Percentiles rank a stretch among this genome's conserved stretches.
phyloP scores from a whole-genome alignment of 2,329 filamentous ascomycete species.

The Paraphaeosphaeria minitans region DNA sequence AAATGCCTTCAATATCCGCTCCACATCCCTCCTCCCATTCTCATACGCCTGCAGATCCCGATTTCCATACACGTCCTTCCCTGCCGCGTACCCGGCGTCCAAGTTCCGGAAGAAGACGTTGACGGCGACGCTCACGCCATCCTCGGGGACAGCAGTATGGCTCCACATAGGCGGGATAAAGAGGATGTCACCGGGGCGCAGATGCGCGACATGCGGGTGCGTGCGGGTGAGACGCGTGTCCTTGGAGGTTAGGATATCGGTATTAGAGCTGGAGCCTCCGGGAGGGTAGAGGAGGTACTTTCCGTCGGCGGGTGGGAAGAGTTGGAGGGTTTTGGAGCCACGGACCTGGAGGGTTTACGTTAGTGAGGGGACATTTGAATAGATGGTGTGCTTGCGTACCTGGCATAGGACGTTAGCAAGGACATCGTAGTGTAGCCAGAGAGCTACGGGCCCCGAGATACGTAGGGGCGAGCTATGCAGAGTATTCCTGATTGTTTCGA shows the following conservation, averaged over 20 bases:
- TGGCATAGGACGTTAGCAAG: slow-evolving; percentile 89
- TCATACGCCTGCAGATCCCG: slow-evolving; percentile 84
- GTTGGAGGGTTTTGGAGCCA: slow-evolving; percentile 72
- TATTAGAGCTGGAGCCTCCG: slow-evolving; percentile 78
- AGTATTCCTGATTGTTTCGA: slow-evolving; percentile 64
- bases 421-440: slow-evolving; percentile 93
- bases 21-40: slow-evolving; percentile 74
- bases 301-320: slow-evolving; percentile 81
- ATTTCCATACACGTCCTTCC: slow-evolving; percentile 87
- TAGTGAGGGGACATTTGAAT: not conserved
- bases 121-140: slow-evolving; percentile 72
- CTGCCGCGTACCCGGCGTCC: slow-evolving; percentile 69
- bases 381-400: not conserved
- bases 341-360: slow-evolving; percentile 50
- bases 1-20: slow-evolving; percentile 69
- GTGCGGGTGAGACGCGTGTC: slow-evolving; percentile 40
- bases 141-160: slow-evolving; percentile 68
- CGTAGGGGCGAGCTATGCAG: slow-evolving; percentile 79
- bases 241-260: slow-evolving; percentile 66
- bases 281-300: slow-evolving; percentile 71
- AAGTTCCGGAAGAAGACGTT: slow-evolving; percentile 87
- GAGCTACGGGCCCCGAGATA: slow-evolving; percentile 77
- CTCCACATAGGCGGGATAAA: slow-evolving; percentile 85
- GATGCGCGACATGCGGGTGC: slow-evolving; percentile 68
- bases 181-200: slow-evolving; percentile 75